Percentiles rank a stretch among this genome's conserved stretches.
phyloP scores from a whole-genome alignment of 164 flowering plant species.

The Liriodendron chinense region DNA sequence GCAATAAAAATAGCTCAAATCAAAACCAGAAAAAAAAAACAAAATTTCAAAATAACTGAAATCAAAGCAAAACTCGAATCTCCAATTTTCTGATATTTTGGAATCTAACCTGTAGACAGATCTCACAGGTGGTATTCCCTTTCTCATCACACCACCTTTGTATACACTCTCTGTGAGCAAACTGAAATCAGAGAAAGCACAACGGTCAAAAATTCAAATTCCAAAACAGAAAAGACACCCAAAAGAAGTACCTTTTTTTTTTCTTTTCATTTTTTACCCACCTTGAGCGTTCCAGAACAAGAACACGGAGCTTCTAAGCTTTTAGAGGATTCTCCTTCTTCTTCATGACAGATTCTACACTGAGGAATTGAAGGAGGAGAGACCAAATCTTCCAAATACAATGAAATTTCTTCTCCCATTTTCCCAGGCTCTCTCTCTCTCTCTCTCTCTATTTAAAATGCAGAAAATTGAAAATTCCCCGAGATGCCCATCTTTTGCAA shows the following conservation, averaged over 20 bases:
- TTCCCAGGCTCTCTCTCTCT: not conserved
- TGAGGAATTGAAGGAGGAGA: slow-evolving; percentile 12
- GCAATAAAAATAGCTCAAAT: too few species aligned
- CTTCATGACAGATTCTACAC: slow-evolving; percentile 96
- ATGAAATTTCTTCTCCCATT: not conserved
- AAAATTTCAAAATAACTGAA: not conserved
- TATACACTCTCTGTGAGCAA: slow-evolving; percentile 90
- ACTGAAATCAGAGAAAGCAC: slow-evolving; percentile 37
- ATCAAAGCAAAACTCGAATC: too few species aligned
- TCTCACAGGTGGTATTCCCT: slow-evolving; percentile 81
- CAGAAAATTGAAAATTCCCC: not conserved
- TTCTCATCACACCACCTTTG: slow-evolving; percentile 95
- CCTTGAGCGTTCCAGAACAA: slow-evolving; percentile 93
- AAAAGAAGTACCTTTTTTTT: not conserved
- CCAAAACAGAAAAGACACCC: not conserved
- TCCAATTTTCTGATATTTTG: too few species aligned
- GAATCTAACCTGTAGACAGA: slow-evolving; percentile 80
- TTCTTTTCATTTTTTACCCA: slow-evolving; percentile 14
- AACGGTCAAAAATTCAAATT: slow-evolving; percentile 1
- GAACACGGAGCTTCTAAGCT: slow-evolving; percentile 82
- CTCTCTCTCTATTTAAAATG: not conserved
- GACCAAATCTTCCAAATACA: slow-evolving; percentile 1
- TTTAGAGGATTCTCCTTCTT: slow-evolving; percentile 35
- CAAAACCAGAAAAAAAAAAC: not conserved
- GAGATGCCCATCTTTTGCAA: not conserved